phyloP scores from a whole-genome alignment of 1,284 basidiomycete genomes.

The Trametes hirsuta region DNA sequence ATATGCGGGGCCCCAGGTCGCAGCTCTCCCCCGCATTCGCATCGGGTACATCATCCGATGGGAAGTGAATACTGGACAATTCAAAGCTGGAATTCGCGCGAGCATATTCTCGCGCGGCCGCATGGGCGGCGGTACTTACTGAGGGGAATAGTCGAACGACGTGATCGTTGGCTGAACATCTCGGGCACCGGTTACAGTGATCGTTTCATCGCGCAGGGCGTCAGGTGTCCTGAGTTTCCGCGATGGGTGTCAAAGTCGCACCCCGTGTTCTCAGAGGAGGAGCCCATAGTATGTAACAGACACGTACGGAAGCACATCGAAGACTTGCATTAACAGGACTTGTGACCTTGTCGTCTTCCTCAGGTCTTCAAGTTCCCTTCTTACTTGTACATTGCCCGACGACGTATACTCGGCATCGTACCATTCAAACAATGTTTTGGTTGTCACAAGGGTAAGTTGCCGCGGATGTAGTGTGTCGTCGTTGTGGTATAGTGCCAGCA shows the following conservation, averaged over 20 bases:
- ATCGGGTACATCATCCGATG: conserved; percentile 1
- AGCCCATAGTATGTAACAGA: background rate
- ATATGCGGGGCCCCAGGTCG: conserved; percentile 3
- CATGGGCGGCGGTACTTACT: background rate
- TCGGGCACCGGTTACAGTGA: background rate
- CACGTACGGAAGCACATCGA: no score
- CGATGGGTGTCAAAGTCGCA: background rate
- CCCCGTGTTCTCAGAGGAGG: background rate
- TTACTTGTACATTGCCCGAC: no score
- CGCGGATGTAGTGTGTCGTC: background rate
- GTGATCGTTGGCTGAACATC: background rate
- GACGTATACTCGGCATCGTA: no score
- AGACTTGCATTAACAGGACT: no score
- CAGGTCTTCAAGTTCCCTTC: no score
- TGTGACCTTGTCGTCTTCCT: no score
- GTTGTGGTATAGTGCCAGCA: background rate
- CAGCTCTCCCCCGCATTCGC: conserved; percentile 2
- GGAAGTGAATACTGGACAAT: background rate
- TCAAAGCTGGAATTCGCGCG: background rate
- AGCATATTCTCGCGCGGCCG: background rate
- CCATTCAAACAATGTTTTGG: no score
- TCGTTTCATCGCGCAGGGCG: background rate
- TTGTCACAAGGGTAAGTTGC: background rate
- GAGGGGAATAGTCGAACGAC: background rate
- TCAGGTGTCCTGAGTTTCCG: background rate